Evolutionary conservation across 2,329 filamentous ascomycete genomes (phyloP), one percentile per base, ranked within the genome.

Genomic region (Paraphoma chrysanthemicola): DNA sequence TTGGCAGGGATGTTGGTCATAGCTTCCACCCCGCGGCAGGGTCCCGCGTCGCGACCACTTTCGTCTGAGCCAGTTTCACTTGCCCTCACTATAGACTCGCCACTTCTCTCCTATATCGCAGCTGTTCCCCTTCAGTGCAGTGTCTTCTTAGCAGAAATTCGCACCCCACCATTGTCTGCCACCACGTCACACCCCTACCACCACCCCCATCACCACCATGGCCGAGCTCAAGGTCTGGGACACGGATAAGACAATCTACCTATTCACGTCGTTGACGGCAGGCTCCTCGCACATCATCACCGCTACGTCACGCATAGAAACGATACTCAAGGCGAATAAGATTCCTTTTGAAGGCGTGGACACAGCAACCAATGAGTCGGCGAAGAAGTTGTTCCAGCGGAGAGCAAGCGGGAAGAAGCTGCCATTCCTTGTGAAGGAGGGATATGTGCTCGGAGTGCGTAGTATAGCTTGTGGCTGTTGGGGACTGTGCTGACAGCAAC

Each of bases 201-300:
- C 36, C 54, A 49, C 45, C 10, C 46, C 49, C 39, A 52, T 38
- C 28, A 44, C 56, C 63, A 59, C 48, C 59, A 77, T 76, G 71
- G 55, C 67, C 39, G 79, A 81, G 53, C 76, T 82, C 60, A 71
- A 69, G 53, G 71, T 74, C 56, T 81, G 78, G 62, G 80, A 82
- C 56, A 77, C 76, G 54, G 80, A 82, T 63, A 77, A 77, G 3
- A 77, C 77, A 12, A 88, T 99, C 60, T 99, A 95, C 81, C 90
- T 99, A 69, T 97, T 96, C 81, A 98, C 95, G 58, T 98, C 94
- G 51, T 85, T 99, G 53, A 98, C 95, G 17, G 92, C 95, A 56
- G 95, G 95, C 63, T 97, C 93, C 41, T 96, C 93, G 23, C 93
- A 97, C 77, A 97, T 98, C 76, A 89, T 98, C 72, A 98, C 95